Evolutionary conservation across 768 basidiomycete species (phyloP).

Genomic region (Imleria badia): DNA sequence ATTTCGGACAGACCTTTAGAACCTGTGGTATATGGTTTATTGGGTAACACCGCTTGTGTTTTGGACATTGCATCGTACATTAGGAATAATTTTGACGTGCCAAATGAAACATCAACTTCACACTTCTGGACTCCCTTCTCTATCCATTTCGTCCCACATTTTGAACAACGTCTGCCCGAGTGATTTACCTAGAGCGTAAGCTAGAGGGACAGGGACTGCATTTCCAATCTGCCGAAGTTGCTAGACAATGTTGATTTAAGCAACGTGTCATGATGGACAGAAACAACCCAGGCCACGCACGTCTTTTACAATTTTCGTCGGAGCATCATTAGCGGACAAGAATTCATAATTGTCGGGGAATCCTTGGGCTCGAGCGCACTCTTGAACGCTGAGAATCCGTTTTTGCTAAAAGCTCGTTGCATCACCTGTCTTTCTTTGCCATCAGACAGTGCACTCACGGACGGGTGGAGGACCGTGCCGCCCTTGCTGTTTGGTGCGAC

Average conservation of each 20-base stretch:
- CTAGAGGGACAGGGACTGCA: slow-evolving; percentile 72
- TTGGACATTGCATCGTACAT: background rate
- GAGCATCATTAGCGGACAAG: slow-evolving; percentile 41
- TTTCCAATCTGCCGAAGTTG: slow-evolving; percentile 80
- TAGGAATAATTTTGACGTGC: background rate
- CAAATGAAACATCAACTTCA: slow-evolving; percentile 15
- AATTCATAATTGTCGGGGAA: slow-evolving; percentile 75
- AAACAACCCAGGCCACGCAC: slow-evolving; percentile 39
- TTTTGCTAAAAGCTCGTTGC: slow-evolving; percentile 53
- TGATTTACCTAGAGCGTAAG: slow-evolving; percentile 55
- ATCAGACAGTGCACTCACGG: slow-evolving; percentile 30
- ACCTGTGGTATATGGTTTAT: slow-evolving; percentile 1
- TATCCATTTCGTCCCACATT: slow-evolving; percentile 43
- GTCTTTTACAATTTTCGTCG: slow-evolving; percentile 42
- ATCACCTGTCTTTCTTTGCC: background rate
- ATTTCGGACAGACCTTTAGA: background rate
- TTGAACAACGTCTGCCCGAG: slow-evolving; percentile 45
- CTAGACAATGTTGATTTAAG: slow-evolving; percentile 35
- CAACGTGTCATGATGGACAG: background rate
- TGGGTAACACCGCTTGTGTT: background rate
- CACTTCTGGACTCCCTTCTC: slow-evolving; percentile 45
- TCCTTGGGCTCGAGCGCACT: slow-evolving; percentile 74
- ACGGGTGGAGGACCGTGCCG: slow-evolving; percentile 44
- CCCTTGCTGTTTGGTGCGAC: slow-evolving; percentile 52
- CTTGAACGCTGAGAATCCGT: slow-evolving; percentile 63